These are phyloP conservation scores for Sporodiniella umbellata DNA, from an alignment of 371 early-diverging fungal species.

Conservation along the genomic window DNA sequence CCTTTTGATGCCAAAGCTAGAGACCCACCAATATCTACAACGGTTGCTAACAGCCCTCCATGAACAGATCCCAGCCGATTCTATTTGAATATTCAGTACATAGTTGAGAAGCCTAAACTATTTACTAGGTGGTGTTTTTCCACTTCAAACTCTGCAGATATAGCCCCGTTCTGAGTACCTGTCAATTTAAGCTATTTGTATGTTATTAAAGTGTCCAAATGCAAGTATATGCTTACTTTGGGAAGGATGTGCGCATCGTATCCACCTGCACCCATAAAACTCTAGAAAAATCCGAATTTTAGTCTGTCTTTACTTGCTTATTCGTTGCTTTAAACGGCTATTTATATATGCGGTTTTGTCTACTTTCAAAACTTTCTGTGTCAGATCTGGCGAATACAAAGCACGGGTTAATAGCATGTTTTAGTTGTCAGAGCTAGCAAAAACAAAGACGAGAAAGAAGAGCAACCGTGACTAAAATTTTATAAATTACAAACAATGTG, in stretches of 20 bases:
- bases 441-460: too few relatives aligned
- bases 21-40: constrained; percentile 62
- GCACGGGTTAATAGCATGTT: too few relatives aligned
- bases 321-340: not conserved
- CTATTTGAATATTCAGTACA: constrained; percentile 22
- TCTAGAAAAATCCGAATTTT: too few relatives aligned
- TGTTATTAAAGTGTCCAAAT: not conserved
- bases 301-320: too few relatives aligned
- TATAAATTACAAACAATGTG: too few relatives aligned
- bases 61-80: constrained; percentile 58
- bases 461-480: too few relatives aligned
- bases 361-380: constrained; percentile 21
- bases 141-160: constrained; percentile 47
- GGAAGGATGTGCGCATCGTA: constrained; percentile 41
- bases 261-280: constrained; percentile 37
- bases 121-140: constrained; percentile 55
- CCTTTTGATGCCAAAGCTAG: constrained; percentile 59
- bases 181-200: constrained; percentile 40
- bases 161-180: constrained; percentile 36
- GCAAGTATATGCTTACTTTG: constrained; percentile 28
- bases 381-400: constrained; percentile 10
- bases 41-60: constrained; percentile 59
- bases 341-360: not conserved
- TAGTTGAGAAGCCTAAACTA: not conserved
- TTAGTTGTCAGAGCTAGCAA: too few relatives aligned